Evolutionary conservation across 306 rosid species (phyloP).

Genomic region (Hippophae rhamnoides): DNA sequence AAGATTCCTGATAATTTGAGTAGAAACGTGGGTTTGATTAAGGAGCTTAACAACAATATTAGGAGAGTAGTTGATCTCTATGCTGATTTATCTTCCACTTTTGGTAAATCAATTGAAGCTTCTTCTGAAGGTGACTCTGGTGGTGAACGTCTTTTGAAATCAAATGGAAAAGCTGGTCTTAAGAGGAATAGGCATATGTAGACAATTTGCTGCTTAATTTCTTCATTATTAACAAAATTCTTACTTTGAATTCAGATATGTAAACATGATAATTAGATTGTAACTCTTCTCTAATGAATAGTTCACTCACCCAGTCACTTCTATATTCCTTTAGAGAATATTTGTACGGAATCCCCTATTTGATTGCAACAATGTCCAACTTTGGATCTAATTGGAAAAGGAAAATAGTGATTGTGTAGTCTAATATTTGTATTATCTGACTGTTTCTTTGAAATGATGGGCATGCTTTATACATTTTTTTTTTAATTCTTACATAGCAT

Average conservation of each 20-base stretch:
- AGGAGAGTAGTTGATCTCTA: constrained; percentile 91
- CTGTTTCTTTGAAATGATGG: background rate
- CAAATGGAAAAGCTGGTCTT: constrained; percentile 59
- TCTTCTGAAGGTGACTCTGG: constrained; percentile 93
- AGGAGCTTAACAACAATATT: constrained; percentile 87
- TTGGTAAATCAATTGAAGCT: constrained; percentile 77
- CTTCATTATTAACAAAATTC: constrained; percentile 8
- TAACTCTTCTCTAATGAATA: constrained; percentile 25
- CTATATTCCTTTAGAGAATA: constrained; percentile 35
- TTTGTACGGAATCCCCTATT: constrained; percentile 37
- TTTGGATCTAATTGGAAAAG: constrained; percentile 43
- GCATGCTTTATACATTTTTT: too few species aligned
- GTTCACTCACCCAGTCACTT: constrained; percentile 32
- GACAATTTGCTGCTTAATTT: background rate
- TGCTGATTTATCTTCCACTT: constrained; percentile 78
- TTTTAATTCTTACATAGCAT: too few species aligned
- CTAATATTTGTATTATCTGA: background rate
- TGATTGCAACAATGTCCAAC: constrained; percentile 38
- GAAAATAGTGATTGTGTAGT: constrained; percentile 13
- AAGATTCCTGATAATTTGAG: constrained; percentile 79
- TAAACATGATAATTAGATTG: constrained; percentile 32
- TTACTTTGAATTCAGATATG: constrained; percentile 1
- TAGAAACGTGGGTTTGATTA: constrained; percentile 80
- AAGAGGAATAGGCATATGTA: constrained; percentile 62
- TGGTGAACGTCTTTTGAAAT: constrained; percentile 46